These are phyloP conservation scores for Solanum hybrid DNA, from an alignment of 305 asterid species.

Conservation along the genomic window DNA sequence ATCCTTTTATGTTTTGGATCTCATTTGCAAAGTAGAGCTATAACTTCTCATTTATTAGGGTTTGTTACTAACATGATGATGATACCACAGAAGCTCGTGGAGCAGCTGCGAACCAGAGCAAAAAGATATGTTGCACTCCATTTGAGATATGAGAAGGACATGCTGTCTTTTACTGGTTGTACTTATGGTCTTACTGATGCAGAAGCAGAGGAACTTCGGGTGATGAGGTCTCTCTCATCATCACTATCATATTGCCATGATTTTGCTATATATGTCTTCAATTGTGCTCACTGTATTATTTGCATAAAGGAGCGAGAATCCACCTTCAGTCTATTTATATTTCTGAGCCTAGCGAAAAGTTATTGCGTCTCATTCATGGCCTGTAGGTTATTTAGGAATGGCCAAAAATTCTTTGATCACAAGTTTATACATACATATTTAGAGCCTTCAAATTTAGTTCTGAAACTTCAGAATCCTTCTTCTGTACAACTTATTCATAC, in stretches of 20 bases:
- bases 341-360: neutral
- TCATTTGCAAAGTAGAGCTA: constrained; percentile 37
- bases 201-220: constrained; percentile 76
- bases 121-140: constrained; percentile 80
- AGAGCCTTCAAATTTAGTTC: neutral
- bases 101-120: constrained; percentile 63
- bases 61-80: constrained; percentile 69
- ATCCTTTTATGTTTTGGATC: constrained; percentile 17
- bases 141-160: constrained; percentile 90
- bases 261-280: neutral
- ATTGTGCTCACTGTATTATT: neutral
- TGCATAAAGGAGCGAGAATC: neutral
- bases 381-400: neutral
- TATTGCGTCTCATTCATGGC: neutral
- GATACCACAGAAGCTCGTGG: constrained; percentile 97
- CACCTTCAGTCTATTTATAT: neutral
- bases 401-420: neutral
- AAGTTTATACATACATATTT: neutral
- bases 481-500: neutral
- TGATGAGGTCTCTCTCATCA: constrained; percentile 52
- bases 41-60: constrained; percentile 56
- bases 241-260: neutral
- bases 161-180: constrained; percentile 97
- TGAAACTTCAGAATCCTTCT: neutral
- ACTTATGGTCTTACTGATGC: constrained; percentile 68